These are phyloP conservation scores for Scedosporium boydii DNA, from an alignment of 2,329 filamentous ascomycete species.

Conservation along the genomic window DNA sequence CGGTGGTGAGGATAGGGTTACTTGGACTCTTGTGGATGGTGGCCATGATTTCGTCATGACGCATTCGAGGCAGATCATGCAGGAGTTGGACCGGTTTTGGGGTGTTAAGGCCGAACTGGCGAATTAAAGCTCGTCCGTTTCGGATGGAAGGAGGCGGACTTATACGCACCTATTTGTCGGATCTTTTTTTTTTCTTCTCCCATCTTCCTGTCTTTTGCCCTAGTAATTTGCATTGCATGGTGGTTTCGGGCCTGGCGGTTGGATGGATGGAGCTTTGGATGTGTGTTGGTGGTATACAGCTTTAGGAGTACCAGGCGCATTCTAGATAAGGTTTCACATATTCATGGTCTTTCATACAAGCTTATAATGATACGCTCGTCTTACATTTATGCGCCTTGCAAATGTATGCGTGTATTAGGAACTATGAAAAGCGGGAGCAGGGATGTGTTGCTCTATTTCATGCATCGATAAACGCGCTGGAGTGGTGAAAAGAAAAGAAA, in stretches of 20 bases:
- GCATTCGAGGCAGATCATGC: conserved; percentile 32
- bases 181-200: no score
- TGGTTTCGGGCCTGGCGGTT: no score
- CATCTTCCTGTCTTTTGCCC: no score
- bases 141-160: not conserved
- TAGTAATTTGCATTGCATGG: no score
- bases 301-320: not conserved
- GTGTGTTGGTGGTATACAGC: not conserved
- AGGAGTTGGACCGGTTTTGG: conserved; percentile 40
- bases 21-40: conserved; percentile 41
- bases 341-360: not conserved
- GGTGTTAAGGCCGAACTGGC: conserved; percentile 8
- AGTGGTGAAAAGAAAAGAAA: not conserved
- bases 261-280: no score
- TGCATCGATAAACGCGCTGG: not conserved
- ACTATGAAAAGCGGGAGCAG: no score
- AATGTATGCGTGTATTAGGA: no score
- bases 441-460: no score
- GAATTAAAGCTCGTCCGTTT: not conserved
- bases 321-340: not conserved
- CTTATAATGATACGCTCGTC: not conserved
- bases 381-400: no score
- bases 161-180: no score
- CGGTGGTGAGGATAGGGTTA: conserved; percentile 37
- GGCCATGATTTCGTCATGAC: conserved; percentile 56